Base-by-base conservation (phyloP, 2,329 filamentous ascomycete genomes). In the Sporothrix brasiliensis region DNA sequence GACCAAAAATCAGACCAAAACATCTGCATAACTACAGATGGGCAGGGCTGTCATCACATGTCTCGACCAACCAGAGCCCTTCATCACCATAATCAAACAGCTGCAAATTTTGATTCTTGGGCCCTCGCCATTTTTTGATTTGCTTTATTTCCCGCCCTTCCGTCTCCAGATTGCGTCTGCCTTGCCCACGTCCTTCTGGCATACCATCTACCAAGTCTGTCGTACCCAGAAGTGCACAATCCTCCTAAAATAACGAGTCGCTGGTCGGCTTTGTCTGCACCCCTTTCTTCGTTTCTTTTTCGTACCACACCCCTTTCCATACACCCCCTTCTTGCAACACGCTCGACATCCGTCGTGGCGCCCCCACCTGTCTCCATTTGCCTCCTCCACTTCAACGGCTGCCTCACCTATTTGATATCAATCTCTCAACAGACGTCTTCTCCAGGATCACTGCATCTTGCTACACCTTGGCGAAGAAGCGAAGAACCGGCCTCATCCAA, bases 41-140 rank as follows among this genome's bases (percentile, higher is more conserved):
- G 19, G 50, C 53, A 61, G 39, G 56, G 41, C 54, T 44, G 27
- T 53, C 54, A 61, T 63, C 47, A 41, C 54, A 21, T 50, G 16
- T n/a, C 14, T 47, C 47, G 47, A 44, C 67, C 67, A 69, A 69
- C 67, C 67, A 69, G 44, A 69, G 47, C 27, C 54, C 56, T 44
- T 41, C 19, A 61, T 52, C 27, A 27, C 67, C 52, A 34, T 34
- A 34, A 34, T 34, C 34, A 7, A 34, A 34, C 56, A 44, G 54
- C 56, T 41, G 67, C 19, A 61, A 69, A 52, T 47, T 68, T 47
- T 47, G 5, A 14, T 39, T 21, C 34, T 49, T 27, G 53, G 19
- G 44, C 49, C 44, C 34, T n/a, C 44, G 41, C 27, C 27, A 54
- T 67, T 24, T 21, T 21, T 49, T 52, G 41, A 47, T 41, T 34